Evolutionary conservation across 768 basidiomycete species (phyloP).

Genomic region (Gelatoporia subvermispora): DNA sequence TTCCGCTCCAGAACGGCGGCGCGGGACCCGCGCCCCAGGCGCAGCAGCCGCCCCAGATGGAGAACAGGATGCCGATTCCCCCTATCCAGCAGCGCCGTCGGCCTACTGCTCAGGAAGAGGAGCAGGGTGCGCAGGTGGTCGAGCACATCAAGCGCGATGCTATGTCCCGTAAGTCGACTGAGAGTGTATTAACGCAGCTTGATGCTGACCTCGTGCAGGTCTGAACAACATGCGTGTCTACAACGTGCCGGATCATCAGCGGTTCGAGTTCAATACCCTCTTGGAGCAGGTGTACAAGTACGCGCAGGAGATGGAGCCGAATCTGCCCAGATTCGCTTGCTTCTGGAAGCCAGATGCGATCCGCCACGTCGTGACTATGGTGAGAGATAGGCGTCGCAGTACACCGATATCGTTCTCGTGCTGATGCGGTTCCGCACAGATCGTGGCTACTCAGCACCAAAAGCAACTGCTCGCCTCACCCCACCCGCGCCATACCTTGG

Average conservation of each 20-base stretch:
- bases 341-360: constrained; percentile 45
- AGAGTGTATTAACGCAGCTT: background rate
- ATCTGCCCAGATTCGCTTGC: constrained; percentile 43
- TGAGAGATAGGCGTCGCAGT: constrained; percentile 31
- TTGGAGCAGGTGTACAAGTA: constrained; percentile 46
- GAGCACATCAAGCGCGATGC: constrained; percentile 5
- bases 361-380: constrained; percentile 49
- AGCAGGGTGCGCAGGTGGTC: constrained; percentile 6
- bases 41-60: background rate
- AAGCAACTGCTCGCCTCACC: constrained; percentile 22
- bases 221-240: constrained; percentile 26
- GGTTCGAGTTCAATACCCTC: constrained; percentile 44
- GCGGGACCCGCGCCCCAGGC: background rate
- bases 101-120: constrained; percentile 5
- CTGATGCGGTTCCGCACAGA: constrained; percentile 13
- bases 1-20: background rate
- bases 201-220: background rate
- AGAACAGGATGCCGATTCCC: background rate
- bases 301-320: constrained; percentile 44
- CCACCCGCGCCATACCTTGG: constrained; percentile 29
- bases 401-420: background rate
- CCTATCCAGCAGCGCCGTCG: background rate
- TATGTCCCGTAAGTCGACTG: no score
- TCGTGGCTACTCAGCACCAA: constrained; percentile 32
- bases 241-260: constrained; percentile 49